These are phyloP conservation scores for Crotalaria pallida DNA, from an alignment of 306 rosid genomes.

Conservation along the genomic window DNA sequence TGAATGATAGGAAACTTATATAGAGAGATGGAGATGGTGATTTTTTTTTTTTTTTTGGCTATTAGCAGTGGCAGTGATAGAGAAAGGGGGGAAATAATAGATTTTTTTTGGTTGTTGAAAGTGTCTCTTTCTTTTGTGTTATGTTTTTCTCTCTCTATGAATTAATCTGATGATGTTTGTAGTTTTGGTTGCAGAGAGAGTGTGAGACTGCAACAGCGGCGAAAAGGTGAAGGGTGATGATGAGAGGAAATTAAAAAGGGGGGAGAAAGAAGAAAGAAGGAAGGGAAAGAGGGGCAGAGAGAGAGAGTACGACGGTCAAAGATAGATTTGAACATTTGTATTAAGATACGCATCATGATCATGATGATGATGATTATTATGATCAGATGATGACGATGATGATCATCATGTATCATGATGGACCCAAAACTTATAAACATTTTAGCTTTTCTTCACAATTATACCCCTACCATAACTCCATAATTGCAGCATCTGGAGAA, in stretches of 20 bases:
- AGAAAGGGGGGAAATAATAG: background rate
- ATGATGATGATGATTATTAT: constrained; percentile 12
- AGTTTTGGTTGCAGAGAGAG: constrained; percentile 20
- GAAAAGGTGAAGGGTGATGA: constrained; percentile 52
- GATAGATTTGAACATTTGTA: constrained; percentile 59
- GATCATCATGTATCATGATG: background rate
- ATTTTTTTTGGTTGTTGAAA: background rate
- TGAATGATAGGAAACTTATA: background rate
- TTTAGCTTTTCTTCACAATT: background rate
- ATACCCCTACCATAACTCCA: constrained; percentile 22
- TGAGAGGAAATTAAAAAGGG: constrained; percentile 22
- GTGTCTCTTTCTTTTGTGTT: background rate
- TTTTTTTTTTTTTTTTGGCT: background rate
- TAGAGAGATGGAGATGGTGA: constrained; percentile 5
- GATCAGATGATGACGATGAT: constrained; percentile 6
- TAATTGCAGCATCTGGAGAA: constrained; percentile 14
- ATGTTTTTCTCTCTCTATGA: background rate
- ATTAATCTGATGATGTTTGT: background rate
- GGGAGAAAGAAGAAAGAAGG: constrained; percentile 19
- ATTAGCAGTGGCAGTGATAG: background rate
- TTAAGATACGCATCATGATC: constrained; percentile 35
- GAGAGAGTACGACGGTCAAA: constrained; percentile 75
- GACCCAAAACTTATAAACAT: background rate
- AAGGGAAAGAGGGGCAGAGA: constrained; percentile 15
- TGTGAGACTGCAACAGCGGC: constrained; percentile 71